Conservation (phyloP, 768 basidiomycete species). For the Hypsizygus marmoreus region DNA sequence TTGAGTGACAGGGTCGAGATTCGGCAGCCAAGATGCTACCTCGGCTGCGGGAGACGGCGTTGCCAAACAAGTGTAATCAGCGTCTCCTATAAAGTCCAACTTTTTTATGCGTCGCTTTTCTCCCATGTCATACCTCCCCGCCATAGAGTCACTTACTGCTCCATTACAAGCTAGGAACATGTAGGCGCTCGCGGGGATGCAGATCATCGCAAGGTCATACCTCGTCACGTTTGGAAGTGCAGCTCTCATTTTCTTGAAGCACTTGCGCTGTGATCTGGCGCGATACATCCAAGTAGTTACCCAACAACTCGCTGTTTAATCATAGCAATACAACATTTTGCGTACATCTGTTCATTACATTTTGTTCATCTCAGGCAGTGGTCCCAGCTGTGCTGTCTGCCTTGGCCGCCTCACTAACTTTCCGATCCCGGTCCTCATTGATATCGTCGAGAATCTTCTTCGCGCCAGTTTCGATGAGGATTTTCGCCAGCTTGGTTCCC, state of each 20-base stretch:
- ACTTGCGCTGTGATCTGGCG: slow-evolving; percentile 28
- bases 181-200: slow-evolving; percentile 73
- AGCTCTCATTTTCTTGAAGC: slow-evolving; percentile 19
- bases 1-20: not conserved
- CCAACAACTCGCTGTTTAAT: not conserved
- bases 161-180: slow-evolving; percentile 41
- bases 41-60: slow-evolving; percentile 1
- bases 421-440: slow-evolving; percentile 58
- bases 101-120: slow-evolving; percentile 5
- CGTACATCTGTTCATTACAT: slow-evolving; percentile 2
- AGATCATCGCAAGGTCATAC: slow-evolving; percentile 42
- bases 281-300: slow-evolving; percentile 23
- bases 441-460: slow-evolving; percentile 83
- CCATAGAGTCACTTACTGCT: slow-evolving; percentile 74
- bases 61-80: slow-evolving; percentile 17
- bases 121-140: slow-evolving; percentile 51
- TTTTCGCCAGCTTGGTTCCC: slow-evolving; percentile 66
- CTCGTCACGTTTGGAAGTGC: slow-evolving; percentile 23
- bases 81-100: slow-evolving; percentile 25
- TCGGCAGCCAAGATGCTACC: slow-evolving; percentile 10
- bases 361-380: not conserved
- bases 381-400: slow-evolving; percentile 23
- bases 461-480: slow-evolving; percentile 71
- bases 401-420: slow-evolving; percentile 43
- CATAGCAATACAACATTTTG: slow-evolving; percentile 4